These are phyloP conservation scores for Aureobasidium vineae DNA, from an alignment of 2,329 filamentous ascomycete genomes.

Conservation along the genomic window DNA sequence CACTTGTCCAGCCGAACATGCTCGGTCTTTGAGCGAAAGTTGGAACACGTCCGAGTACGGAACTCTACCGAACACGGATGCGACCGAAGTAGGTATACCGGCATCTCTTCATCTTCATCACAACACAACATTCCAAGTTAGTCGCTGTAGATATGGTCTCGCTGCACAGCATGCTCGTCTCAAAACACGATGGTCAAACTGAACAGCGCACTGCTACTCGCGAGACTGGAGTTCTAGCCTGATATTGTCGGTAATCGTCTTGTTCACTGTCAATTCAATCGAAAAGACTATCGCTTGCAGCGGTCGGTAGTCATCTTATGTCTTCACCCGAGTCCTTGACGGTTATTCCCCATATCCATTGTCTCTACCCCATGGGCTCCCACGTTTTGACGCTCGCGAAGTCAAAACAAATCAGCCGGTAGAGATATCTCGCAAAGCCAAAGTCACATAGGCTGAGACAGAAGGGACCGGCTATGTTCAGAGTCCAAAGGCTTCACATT, in stretches of 20 bases:
- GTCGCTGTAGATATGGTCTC: too few species aligned
- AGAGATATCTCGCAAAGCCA: neutral
- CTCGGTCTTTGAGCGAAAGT: neutral
- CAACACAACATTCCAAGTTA: neutral
- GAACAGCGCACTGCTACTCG: neutral
- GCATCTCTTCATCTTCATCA: neutral
- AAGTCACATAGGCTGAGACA: constrained; percentile 1
- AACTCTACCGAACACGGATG: neutral
- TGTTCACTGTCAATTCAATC: neutral
- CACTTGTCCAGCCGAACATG: neutral
- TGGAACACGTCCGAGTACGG: neutral
- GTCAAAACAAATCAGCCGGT: constrained; percentile 25
- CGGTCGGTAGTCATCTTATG: neutral
- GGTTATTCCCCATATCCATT: neutral
- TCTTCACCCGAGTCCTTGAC: neutral
- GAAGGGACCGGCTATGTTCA: neutral
- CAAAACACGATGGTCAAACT: neutral
- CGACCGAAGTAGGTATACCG: neutral
- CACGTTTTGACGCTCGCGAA: constrained; percentile 21
- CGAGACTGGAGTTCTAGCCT: neutral
- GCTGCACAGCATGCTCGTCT: neutral
- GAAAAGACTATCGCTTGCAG: neutral
- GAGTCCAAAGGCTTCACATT: neutral
- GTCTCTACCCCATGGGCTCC: constrained; percentile 20
- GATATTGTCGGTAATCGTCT: neutral